Base-by-base conservation (phyloP, 257 asterid genomes). In the Coffea canephora region DNA sequence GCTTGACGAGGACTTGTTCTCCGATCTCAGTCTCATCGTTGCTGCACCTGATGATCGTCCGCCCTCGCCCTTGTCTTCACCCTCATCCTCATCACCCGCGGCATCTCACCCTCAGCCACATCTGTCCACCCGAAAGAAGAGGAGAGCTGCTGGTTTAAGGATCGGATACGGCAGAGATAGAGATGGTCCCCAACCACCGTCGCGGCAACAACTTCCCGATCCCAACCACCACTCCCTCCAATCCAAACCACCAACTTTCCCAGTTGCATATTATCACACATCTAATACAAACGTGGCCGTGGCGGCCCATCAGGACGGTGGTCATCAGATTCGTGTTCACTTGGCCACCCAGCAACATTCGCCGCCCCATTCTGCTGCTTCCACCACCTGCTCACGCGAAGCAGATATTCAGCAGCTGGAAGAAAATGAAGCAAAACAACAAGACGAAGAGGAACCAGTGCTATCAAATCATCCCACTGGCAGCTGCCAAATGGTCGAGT, bases 101-200 rank as follows among this genome's bases (percentile, higher is more conserved):
- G 59, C 75, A 36, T 69, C 73, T 41, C 23, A 55, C 6, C 19
- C 64, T 76, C 86, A 85, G 50, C 86, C 74, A 71, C 82, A 80
- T 57, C 71, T 21, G 76, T 80, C 85, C 77, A 68, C 74, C 48
- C 83, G 88, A 36, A 84, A 85, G 83, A 88, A 84, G 61, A 86
- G 69, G 83, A 86, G 84, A 78, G 88, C 87, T 73, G 80, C 85
- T 59, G 87, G 84, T 78, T 86, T 88, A 69, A 83, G 91, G 84
- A 84, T 88, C 62, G 91, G 91, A 70, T 88, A 88, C 45, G 91
- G 85, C n/a, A 87, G 88, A 72, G 88, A 84, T 6, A 74, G 67
- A 71, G 61, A 27, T 75, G 34, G 19, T 66, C 49, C 65, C 52
- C 71, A 66, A 69, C 59, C 54, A 61, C 73, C 23, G 41, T 13